Evolutionary conservation across 768 basidiomycete species (phyloP), one percentile per base, ranked within the genome.

Genomic region (Amanita inopinata): DNA sequence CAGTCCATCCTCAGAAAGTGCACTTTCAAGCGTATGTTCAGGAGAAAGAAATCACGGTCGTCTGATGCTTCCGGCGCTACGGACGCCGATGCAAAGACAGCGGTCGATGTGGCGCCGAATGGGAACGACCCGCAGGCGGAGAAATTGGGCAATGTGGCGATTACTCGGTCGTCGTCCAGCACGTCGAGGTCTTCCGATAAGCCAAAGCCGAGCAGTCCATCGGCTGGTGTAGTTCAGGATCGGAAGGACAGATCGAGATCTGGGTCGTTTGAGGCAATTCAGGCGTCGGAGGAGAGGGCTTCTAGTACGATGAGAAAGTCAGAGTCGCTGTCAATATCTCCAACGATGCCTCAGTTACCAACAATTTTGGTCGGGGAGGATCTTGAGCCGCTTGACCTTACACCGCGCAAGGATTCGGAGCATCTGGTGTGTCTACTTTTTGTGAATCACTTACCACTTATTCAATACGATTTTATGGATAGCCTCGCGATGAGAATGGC

Each of bases 321-420:
- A 10, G 43, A 44, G 25, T 44, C 43, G n/a, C 34, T 27, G 6
- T 36, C 43, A 27, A 27, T 36, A 17, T 9, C 33, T 20, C 43
- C 15, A 32, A 25, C 31, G 19, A 44, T 44, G 34, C 43, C 43
- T 9, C 43, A 44, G 43, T 33, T 44, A 2, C 43, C 43, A 5
- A 44, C 43, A 12, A 44, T 44, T 30, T n/a, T 37, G 43, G 43
- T 44, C 7, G 43, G 43, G 11, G 43, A 44, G 12, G 43, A 36
- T 27, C 33, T 44, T 7, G 43, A 44, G 20, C 43, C 43, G 7
- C 14, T 44, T 19, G 25, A 34, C 27, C 43, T 44, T 28, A 19
- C 10, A 3, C 17, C 43, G 5, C 43, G 43, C 1, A 27, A 34
- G 18, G 43, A 44, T 19, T 44, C 43, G 18, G 43, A 30, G 5